Conservation (phyloP, 2,329 filamentous ascomycete species). For the Ophiostoma piceae region DNA sequence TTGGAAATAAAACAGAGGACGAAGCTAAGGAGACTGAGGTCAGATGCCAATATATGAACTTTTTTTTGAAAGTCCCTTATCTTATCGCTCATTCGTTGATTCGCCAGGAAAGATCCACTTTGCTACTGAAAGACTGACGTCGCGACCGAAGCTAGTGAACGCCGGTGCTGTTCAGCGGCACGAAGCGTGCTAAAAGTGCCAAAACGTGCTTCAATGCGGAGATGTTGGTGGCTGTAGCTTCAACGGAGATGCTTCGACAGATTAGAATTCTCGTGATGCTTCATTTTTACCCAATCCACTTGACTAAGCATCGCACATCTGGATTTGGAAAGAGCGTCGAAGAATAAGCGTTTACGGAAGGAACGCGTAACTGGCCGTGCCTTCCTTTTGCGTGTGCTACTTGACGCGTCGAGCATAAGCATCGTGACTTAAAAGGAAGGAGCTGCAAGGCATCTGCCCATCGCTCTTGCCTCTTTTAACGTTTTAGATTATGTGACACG, state of each 20-base stretch:
- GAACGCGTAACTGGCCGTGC: not conserved
- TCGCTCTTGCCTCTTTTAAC: not conserved
- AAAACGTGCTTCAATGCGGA: not conserved
- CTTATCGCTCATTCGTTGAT: conserved; percentile 7
- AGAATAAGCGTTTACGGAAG: not conserved
- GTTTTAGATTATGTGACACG: not conserved
- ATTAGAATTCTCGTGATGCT: not conserved
- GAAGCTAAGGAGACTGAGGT: not conserved
- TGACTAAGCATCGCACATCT: not conserved
- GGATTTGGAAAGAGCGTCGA: not conserved
- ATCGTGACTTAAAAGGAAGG: not conserved
- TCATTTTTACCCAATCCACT: not conserved
- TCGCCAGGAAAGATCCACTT: not conserved
- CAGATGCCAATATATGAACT: not conserved
- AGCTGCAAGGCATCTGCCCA: not conserved
- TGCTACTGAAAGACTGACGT: not conserved
- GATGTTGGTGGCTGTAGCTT: not conserved
- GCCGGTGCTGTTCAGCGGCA: not conserved
- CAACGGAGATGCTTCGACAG: not conserved
- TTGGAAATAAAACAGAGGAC: not conserved
- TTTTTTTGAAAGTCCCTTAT: conserved; percentile 1
- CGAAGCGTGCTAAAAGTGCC: conserved; percentile 5
- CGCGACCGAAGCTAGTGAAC: not conserved
- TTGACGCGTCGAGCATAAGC: not conserved
- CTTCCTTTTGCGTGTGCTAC: not conserved